Percentiles rank a stretch among this genome's conserved stretches.
Evolutionary conservation across 1,284 basidiomycete genomes (phyloP).

Genomic region (Takashimella koratensis): DNA sequence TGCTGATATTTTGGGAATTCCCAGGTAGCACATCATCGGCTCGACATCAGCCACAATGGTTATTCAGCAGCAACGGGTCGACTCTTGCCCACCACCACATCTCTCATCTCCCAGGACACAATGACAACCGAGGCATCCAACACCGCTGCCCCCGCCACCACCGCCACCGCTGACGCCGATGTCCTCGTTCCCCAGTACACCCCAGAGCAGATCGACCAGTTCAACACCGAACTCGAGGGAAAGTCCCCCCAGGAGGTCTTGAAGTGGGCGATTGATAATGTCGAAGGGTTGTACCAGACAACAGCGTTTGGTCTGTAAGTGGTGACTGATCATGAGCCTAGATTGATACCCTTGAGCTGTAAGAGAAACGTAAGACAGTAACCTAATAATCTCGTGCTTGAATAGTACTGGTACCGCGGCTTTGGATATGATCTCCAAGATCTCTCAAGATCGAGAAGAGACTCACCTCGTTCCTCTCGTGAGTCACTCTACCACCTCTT

Average conservation of each 20-base stretch:
- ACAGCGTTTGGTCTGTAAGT: constrained; percentile 80
- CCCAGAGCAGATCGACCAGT: constrained; percentile 58
- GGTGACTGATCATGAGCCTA: too few species aligned
- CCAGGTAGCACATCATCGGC: too few species aligned
- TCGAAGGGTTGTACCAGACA: constrained; percentile 74
- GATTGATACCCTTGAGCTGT: too few species aligned
- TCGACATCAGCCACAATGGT: too few species aligned
- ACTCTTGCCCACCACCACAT: too few species aligned
- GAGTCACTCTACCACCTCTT: constrained; percentile 4
- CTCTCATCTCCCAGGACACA: too few species aligned
- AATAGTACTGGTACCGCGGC: constrained; percentile 74
- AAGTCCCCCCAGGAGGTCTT: constrained; percentile 78
- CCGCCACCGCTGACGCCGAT: constrained; percentile 20
- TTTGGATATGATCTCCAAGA: constrained; percentile 85
- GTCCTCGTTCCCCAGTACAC: constrained; percentile 58
- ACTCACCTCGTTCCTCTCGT: constrained; percentile 52
- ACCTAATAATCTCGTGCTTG: too few species aligned
- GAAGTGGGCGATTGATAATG: constrained; percentile 70
- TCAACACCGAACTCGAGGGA: constrained; percentile 68
- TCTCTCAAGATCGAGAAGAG: constrained; percentile 51
- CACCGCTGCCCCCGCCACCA: constrained; percentile 5
- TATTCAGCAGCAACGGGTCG: too few species aligned
- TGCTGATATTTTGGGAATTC: too few species aligned
- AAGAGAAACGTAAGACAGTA: too few species aligned
- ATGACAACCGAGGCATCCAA: constrained; percentile 3